phyloP scores from a whole-genome alignment of 179 eudicot species.

The Nepenthes alata region DNA sequence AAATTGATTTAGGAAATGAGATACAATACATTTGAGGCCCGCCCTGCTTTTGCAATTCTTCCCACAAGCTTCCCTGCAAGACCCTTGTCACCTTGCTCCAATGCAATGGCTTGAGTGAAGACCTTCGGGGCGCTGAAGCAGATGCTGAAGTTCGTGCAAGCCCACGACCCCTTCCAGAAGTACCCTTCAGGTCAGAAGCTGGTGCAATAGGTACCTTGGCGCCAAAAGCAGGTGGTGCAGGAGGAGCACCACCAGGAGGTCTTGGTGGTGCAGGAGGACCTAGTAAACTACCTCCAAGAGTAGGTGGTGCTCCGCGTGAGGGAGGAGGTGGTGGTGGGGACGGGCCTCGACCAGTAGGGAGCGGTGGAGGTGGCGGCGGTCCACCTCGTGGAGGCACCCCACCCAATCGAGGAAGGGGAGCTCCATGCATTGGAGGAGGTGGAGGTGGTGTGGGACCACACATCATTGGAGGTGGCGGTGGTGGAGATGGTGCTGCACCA shows the following conservation, averaged over 20 bases:
- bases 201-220: slow-evolving; percentile 41
- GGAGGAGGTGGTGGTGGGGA: slow-evolving; percentile 40
- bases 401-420: slow-evolving; percentile 34
- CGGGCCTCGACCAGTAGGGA: slow-evolving; percentile 24
- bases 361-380: slow-evolving; percentile 35
- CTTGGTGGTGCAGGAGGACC: slow-evolving; percentile 71
- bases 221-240: slow-evolving; percentile 73
- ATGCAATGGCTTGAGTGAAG: slow-evolving; percentile 73
- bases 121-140: slow-evolving; percentile 34
- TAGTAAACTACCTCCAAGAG: slow-evolving; percentile 28
- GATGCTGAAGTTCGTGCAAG: slow-evolving; percentile 36
- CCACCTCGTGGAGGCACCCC: slow-evolving; percentile 16
- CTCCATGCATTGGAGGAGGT: slow-evolving; percentile 16
- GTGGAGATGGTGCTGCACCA: slow-evolving; percentile 13
- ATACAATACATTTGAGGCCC: slow-evolving; percentile 60
- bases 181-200: slow-evolving; percentile 7
- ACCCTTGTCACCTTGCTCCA: slow-evolving; percentile 96
- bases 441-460: slow-evolving; percentile 10
- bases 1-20: slow-evolving; percentile 3
- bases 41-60: slow-evolving; percentile 72
- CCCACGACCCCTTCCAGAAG: slow-evolving; percentile 47
- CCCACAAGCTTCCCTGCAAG: slow-evolving; percentile 94
- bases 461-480: slow-evolving; percentile 12
- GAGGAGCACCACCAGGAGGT: slow-evolving; percentile 64
- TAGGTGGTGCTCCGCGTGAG: slow-evolving; percentile 26